Base-by-base conservation (phyloP, 225 moss, liverwort and hornwort species). In the Neckera pumila region DNA sequence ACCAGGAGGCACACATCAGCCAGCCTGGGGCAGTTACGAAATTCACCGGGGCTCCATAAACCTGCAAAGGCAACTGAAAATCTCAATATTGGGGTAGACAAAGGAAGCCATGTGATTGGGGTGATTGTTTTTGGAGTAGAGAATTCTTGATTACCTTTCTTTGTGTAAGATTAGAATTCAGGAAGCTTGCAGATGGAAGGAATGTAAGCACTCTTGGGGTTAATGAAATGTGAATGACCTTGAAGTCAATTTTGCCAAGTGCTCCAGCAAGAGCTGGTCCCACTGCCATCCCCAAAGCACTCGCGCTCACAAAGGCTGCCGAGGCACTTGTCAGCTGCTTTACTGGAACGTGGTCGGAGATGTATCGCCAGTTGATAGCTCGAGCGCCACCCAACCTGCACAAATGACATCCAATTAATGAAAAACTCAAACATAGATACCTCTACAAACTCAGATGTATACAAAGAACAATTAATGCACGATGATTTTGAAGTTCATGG, bases 201-300 rank as follows among this genome's bases (percentile, higher is more conserved):
- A 74, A 74, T 47, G 74, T 11, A 30, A 47, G 12, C 21, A 51
- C 51, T 76, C 21, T 33, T 33, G 76, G 8, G 51, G 75, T 19
- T 20, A 4, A 75, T 49, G 75, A 49, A 75, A 49, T 31, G 75
- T 20, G 20, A 49, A 7, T 75, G 76, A 76, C 76, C 76, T 76
- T 88, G 75, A 92, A 94, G 76, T 94, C 40, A 53, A 92, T 53
- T 85, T 87, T 90, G 76, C 22, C 76, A 23, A 71, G 91, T 93
- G 17, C 65, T 59, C 97, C 98, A 76, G 98, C 97, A 82, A 96
- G 91, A 53, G 94, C 98, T 86, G 98, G 98, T 51, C 98, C 98
- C 75, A 92, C 94, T 88, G 98, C 98, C 98, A 98, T 98, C 60
- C 98, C 98, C 62, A 98, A 80, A 89, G 97, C 98, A 89, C 98